Evolutionary conservation across 2,329 filamentous ascomycete genomes (phyloP).

Genomic region (Fusarium buxicola): DNA sequence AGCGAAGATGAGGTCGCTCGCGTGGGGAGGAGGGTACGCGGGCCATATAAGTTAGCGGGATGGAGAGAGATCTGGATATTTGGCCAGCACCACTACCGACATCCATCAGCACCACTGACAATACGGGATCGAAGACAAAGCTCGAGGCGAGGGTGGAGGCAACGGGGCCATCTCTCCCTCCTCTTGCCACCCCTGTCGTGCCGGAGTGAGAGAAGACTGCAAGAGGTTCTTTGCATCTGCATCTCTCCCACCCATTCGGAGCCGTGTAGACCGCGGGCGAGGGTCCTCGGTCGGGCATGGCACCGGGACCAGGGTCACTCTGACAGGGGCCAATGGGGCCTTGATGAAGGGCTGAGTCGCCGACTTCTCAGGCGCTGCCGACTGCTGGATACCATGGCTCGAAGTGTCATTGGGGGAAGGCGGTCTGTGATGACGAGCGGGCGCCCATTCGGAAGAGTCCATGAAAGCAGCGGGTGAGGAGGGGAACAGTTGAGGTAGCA

Average conservation of each 20-base stretch:
- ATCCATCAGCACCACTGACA: constrained; percentile 24
- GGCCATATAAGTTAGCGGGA: constrained; percentile 48
- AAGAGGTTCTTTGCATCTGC: constrained; percentile 40
- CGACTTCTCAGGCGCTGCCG: constrained; percentile 34
- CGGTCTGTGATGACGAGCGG: constrained; percentile 41
- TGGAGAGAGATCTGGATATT: constrained; percentile 36
- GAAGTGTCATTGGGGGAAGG: constrained; percentile 41
- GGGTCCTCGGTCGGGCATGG: constrained; percentile 35
- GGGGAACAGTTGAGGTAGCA: constrained; percentile 32
- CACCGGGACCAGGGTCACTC: constrained; percentile 38
- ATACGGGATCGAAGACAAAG: constrained; percentile 31
- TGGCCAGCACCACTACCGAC: constrained; percentile 32
- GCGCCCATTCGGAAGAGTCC: constrained; percentile 35
- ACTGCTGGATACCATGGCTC: constrained; percentile 33
- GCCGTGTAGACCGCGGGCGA: constrained; percentile 24
- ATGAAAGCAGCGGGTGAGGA: constrained; percentile 26
- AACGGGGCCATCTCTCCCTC: constrained; percentile 25
- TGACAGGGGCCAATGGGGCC: constrained; percentile 41
- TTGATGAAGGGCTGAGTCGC: constrained; percentile 30
- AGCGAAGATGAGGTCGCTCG: constrained; percentile 27
- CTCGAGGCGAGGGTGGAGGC: constrained; percentile 39
- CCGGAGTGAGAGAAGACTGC: constrained; percentile 22
- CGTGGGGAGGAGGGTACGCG: constrained; percentile 42
- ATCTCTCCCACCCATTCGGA: constrained; percentile 43
- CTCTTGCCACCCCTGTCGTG: constrained; percentile 34